These are phyloP conservation scores for Tetrapyrgos nigripes DNA, from an alignment of 1,284 basidiomycete genomes.

Conservation along the genomic window DNA sequence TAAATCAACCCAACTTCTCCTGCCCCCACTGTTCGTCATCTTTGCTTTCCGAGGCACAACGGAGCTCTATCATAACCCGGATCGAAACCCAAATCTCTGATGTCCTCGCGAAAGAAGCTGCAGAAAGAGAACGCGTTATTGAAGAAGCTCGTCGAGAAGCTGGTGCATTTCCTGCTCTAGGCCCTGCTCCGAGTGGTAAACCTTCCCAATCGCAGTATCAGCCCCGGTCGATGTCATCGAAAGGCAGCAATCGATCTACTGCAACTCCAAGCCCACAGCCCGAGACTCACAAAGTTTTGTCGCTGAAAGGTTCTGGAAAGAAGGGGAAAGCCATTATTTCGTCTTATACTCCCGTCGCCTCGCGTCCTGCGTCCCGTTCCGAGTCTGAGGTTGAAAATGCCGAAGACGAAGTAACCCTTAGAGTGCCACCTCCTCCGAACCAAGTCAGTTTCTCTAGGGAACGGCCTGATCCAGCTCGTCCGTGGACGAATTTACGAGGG, in stretches of 20 bases:
- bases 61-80: constrained; percentile 43
- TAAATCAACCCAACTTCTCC: constrained; percentile 59
- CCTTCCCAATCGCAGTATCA: no score
- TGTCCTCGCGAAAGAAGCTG: constrained; percentile 54
- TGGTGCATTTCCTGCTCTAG: constrained; percentile 69
- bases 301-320: constrained; percentile 51
- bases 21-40: constrained; percentile 62
- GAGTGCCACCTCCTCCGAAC: constrained; percentile 49
- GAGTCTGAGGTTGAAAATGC: constrained; percentile 29
- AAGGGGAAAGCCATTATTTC: constrained; percentile 58
- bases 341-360: constrained; percentile 49
- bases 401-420: constrained; percentile 40
- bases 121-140: constrained; percentile 48
- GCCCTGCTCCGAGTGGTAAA: constrained; percentile 19
- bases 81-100: constrained; percentile 52
- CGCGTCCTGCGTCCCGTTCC: constrained; percentile 43
- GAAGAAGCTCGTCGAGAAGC: constrained; percentile 55
- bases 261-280: constrained; percentile 27
- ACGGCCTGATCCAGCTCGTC: constrained; percentile 39
- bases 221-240: constrained; percentile 8
- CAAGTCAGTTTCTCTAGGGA: constrained; percentile 42
- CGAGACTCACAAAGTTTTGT: constrained; percentile 64
- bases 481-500: constrained; percentile 53
- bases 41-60: constrained; percentile 43
- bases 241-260: no score